These are phyloP conservation scores for Vigna mungo DNA, from an alignment of 306 rosid genomes.

Conservation along the genomic window DNA sequence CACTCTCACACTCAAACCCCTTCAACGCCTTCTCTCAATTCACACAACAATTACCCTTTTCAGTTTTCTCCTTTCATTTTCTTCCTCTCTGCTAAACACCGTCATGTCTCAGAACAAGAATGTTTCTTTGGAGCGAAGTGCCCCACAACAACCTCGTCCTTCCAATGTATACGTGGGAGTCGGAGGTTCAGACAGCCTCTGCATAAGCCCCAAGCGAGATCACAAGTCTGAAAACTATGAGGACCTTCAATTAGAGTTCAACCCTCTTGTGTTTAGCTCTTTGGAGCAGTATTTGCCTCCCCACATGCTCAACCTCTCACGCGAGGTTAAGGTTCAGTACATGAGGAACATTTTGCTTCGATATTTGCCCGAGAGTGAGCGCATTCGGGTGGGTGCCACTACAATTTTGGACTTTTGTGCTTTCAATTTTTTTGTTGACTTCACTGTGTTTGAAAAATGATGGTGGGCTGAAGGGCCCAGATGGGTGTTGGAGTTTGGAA, in stretches of 20 bases:
- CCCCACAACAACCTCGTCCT: conserved; percentile 41
- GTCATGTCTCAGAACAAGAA: conserved; percentile 53
- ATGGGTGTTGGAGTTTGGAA: background rate
- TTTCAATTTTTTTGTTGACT: background rate
- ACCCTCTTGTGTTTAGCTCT: conserved; percentile 77
- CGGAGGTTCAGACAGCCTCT: conserved; percentile 52
- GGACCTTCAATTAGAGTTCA: conserved; percentile 73
- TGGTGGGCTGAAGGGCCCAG: background rate
- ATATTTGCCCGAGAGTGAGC: conserved; percentile 75
- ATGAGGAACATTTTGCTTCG: conserved; percentile 76
- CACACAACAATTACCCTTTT: background rate
- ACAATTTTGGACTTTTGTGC: background rate
- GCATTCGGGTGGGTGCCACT: conserved; percentile 63
- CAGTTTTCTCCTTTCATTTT: background rate
- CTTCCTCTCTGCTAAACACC: background rate
- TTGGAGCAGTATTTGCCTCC: conserved; percentile 83
- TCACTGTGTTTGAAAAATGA: conserved; percentile 12
- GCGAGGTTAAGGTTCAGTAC: conserved; percentile 74
- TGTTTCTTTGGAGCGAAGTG: conserved; percentile 57
- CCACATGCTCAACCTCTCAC: conserved; percentile 61
- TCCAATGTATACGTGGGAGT: conserved; percentile 55
- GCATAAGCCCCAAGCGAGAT: conserved; percentile 61
- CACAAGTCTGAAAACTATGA: conserved; percentile 85
- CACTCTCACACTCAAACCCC: no score
- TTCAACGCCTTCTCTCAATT: no score